These are phyloP conservation scores for Exophiala bonariae DNA, from an alignment of 2,329 filamentous ascomycete species.

Conservation along the genomic window DNA sequence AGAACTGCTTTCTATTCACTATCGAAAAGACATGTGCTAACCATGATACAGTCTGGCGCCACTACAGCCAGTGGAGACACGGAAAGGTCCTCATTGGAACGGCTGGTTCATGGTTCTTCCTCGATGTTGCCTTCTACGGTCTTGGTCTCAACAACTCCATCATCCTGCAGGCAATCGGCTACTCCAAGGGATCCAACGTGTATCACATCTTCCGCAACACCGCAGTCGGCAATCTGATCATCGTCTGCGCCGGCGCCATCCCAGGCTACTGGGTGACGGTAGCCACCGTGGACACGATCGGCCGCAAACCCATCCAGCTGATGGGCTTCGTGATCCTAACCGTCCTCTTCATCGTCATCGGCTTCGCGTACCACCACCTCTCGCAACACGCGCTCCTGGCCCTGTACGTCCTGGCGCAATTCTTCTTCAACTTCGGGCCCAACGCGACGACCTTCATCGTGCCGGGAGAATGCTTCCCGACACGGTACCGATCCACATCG, in stretches of 20 bases:
- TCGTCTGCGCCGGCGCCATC: slow-evolving; percentile 75
- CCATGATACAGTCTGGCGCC: slow-evolving; percentile 50
- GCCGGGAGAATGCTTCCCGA: slow-evolving; percentile 65
- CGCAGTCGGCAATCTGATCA: slow-evolving; percentile 74
- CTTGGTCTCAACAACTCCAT: slow-evolving; percentile 74
- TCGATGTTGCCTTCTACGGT: slow-evolving; percentile 65
- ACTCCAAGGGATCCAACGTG: slow-evolving; percentile 61
- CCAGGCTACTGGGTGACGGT: slow-evolving; percentile 83
- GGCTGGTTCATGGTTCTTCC: slow-evolving; percentile 80
- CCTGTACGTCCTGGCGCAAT: slow-evolving; percentile 65
- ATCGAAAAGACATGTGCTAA: not conserved
- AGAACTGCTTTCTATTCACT: not conserved
- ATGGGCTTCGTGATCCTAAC: slow-evolving; percentile 62
- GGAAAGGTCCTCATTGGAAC: slow-evolving; percentile 74
- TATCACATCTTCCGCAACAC: slow-evolving; percentile 73
- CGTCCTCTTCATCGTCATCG: slow-evolving; percentile 62
- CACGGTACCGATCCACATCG: slow-evolving; percentile 61
- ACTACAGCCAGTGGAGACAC: slow-evolving; percentile 72
- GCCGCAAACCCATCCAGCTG: slow-evolving; percentile 74
- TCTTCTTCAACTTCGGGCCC: slow-evolving; percentile 67
- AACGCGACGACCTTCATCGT: slow-evolving; percentile 68
- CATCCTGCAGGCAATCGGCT: slow-evolving; percentile 72
- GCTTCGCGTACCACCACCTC: slow-evolving; percentile 58
- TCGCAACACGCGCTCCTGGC: slow-evolving; percentile 53
- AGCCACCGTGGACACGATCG: slow-evolving; percentile 69